Evolutionary conservation across 108 stramenopile genomes (phyloP), one percentile per base, ranked within the genome.

Genomic region (Skeletonema potamos): DNA sequence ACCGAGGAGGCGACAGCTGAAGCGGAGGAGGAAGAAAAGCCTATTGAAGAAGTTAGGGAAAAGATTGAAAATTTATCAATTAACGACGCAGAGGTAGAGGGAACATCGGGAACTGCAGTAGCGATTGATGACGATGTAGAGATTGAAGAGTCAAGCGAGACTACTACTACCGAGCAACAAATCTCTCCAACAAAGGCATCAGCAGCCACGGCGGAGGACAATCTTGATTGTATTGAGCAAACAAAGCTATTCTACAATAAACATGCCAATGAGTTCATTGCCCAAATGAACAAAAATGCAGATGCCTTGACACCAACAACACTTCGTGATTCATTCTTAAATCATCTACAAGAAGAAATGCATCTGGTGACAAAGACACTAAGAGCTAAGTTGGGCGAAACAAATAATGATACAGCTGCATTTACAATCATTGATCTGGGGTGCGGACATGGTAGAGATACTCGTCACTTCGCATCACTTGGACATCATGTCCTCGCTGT

Each of bases 171-270:
- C 22, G 37, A 63, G 13, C 10, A 22, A 41, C 20, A 43, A 26
- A 39, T 3, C 1, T 29, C 32, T 1, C 27, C 39, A 48, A 63
- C 37, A 22, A 63, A 39, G 22, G 12, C 26, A 27, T 27, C 64
- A 64, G 22, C 30, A 61, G 13, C 30, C 17, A 34, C n/a, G 4
- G 51, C 4, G 18, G 26, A 37, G 34, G 58, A 30, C 5, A 11
- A 33, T 51, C 22, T 51, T 22, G 48, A 51, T 51, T 44, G 33
- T 18, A 59, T 65, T 30, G 48, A 65, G 64, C 58, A 59, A 65
- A 73, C 73, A 32, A 73, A 66, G 44, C 29, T 54, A 32, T 73
- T 65, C 54, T 73, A 73, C 73, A 66, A 73, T 28, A 64, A 39
- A 4, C 64, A 65, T 24, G 54, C 73, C 2, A 22, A 65, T 32